These are phyloP conservation scores for Claviceps quebecensis DNA, from an alignment of 2,329 filamentous ascomycete genomes.

Conservation along the genomic window DNA sequence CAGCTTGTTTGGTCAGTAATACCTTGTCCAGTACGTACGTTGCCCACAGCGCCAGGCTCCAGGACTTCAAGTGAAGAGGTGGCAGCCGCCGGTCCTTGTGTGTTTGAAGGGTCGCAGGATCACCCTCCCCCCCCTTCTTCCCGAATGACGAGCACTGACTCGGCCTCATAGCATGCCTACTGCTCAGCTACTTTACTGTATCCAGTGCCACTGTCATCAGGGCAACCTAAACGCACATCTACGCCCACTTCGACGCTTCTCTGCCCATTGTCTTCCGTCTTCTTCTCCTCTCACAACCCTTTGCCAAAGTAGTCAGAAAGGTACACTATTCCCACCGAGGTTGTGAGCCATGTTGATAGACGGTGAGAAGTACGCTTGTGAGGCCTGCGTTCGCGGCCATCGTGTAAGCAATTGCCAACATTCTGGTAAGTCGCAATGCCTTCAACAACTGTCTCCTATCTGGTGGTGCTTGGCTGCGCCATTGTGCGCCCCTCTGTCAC, in stretches of 20 bases:
- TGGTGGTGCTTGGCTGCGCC: background rate
- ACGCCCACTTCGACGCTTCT: constrained; percentile 3
- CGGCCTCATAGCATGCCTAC: background rate
- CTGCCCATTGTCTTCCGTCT: background rate
- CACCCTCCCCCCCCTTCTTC: background rate
- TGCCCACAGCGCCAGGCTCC: constrained; percentile 2
- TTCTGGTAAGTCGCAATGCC: constrained; percentile 51
- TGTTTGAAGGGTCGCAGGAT: background rate
- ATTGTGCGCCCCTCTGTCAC: background rate
- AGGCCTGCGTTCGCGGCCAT: constrained; percentile 95
- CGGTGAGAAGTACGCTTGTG: constrained; percentile 96
- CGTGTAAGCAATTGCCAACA: constrained; percentile 98
- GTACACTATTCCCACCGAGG: background rate
- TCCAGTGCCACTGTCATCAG: constrained; percentile 2
- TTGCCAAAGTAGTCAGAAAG: background rate
- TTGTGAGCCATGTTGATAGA: constrained; percentile 57
- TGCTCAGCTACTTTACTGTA: background rate
- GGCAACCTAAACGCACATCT: constrained; percentile 1
- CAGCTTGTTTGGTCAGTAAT: background rate
- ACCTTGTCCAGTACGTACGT: constrained; percentile 1
- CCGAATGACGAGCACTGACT: constrained; percentile 4
- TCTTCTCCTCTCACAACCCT: constrained; percentile 1
- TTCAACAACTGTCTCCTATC: background rate
- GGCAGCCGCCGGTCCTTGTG: constrained; percentile 1
- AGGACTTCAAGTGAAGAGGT: background rate